Conservation (phyloP, 1,284 basidiomycete species). For the Cerrena zonata region DNA sequence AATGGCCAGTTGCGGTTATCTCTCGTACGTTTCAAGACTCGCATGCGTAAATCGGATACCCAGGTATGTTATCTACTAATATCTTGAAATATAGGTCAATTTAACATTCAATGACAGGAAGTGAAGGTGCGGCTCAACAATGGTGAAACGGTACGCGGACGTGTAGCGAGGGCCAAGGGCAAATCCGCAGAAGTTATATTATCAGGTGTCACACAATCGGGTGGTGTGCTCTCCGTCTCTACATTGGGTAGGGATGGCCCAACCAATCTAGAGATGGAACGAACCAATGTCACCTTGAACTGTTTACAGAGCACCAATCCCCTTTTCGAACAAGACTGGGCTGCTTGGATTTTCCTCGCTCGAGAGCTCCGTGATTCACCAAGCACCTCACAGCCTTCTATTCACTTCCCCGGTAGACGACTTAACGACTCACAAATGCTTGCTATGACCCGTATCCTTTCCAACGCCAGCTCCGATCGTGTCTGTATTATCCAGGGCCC, state of each 20-base stretch:
- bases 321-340: constrained; percentile 9
- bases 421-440: constrained; percentile 18
- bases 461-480: constrained; percentile 1
- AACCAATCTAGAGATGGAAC: constrained; percentile 14
- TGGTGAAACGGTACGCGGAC: constrained; percentile 7
- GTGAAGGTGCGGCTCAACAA: not conserved
- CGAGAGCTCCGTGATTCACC: not conserved
- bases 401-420: constrained; percentile 6
- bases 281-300: constrained; percentile 7
- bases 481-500: constrained; percentile 18
- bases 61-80: constrained; percentile 16
- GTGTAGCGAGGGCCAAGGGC: constrained; percentile 7
- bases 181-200: constrained; percentile 12
- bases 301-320: constrained; percentile 6
- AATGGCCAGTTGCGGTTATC: constrained; percentile 14
- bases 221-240: constrained; percentile 11
- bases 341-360: constrained; percentile 8
- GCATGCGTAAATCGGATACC: constrained; percentile 10
- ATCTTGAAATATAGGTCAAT: not conserved
- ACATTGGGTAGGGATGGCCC: constrained; percentile 18
- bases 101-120: not conserved
- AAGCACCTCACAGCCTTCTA: not conserved
- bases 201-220: not conserved
- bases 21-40: constrained; percentile 20
- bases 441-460: constrained; percentile 14